phyloP scores from a whole-genome alignment of 2,329 filamentous ascomycete species.

The Epichloe glyceriae region DNA sequence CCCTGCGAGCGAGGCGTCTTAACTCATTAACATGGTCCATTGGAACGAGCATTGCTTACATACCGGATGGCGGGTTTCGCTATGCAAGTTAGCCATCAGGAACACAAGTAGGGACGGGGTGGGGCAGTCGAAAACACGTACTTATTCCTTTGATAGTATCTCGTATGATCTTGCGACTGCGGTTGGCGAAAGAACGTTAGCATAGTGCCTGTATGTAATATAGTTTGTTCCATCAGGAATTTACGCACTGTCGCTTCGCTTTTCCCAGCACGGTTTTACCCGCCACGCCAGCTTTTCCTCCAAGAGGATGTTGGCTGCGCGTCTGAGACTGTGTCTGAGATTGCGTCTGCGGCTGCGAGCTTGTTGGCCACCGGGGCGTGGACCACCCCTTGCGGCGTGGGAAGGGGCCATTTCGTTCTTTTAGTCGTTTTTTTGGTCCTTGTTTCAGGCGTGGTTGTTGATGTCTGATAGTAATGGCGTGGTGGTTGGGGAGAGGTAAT shows the following conservation, averaged over 20 bases:
- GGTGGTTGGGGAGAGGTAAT: background rate
- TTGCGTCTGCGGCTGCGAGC: background rate
- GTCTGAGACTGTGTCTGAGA: background rate
- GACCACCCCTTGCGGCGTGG: background rate
- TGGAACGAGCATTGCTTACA: background rate
- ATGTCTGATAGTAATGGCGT: too few relatives aligned
- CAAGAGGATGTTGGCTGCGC: background rate
- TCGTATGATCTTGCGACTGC: slow-evolving; percentile 9
- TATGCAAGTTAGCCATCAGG: slow-evolving; percentile 5
- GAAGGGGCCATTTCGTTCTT: background rate
- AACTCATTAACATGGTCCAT: background rate
- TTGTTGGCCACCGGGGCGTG: background rate
- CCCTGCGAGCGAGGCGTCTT: slow-evolving; percentile 60
- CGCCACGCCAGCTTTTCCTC: background rate
- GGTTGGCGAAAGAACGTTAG: background rate
- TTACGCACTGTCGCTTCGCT: background rate
- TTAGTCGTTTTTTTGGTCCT: too few relatives aligned
- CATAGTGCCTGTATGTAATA: background rate
- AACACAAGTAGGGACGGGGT: background rate
- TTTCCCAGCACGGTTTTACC: slow-evolving; percentile 5
- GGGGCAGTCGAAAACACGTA: background rate
- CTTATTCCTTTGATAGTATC: slow-evolving; percentile 10
- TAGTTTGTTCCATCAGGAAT: background rate
- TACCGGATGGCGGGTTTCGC: slow-evolving; percentile 6
- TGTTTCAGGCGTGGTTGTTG: too few relatives aligned